Conservation (phyloP, 257 asterid genomes). For the Capsicum chinense region DNA sequence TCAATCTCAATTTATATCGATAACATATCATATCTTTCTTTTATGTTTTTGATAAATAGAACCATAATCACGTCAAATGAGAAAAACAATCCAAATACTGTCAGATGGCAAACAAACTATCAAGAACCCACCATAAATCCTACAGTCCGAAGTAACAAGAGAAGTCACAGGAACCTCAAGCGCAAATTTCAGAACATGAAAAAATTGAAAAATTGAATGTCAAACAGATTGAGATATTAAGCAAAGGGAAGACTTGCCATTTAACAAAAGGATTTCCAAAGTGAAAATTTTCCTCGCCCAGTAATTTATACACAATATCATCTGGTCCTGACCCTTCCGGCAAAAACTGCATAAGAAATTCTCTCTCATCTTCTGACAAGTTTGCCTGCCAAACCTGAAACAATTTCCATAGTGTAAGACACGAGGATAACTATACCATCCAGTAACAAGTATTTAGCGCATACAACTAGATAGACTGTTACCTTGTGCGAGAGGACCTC, state of each 20-base stretch:
- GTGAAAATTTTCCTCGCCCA: slow-evolving; percentile 75
- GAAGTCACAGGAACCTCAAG: slow-evolving; percentile 18
- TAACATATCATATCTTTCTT: slow-evolving; percentile 13
- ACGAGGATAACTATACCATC: slow-evolving; percentile 25
- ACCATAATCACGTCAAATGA: background rate
- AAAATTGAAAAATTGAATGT: background rate
- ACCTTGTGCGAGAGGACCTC: slow-evolving; percentile 79
- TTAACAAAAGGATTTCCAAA: slow-evolving; percentile 78
- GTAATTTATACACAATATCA: slow-evolving; percentile 59
- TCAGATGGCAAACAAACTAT: background rate
- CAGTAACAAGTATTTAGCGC: slow-evolving; percentile 22
- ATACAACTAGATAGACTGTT: slow-evolving; percentile 30
- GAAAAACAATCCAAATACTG: background rate
- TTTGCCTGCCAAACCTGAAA: slow-evolving; percentile 82
- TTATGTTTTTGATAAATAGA: background rate
- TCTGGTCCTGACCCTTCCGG: slow-evolving; percentile 70
- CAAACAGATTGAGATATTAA: slow-evolving; percentile 23
- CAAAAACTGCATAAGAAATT: slow-evolving; percentile 64
- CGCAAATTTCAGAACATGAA: background rate
- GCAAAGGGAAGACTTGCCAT: slow-evolving; percentile 64
- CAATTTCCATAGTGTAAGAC: slow-evolving; percentile 35
- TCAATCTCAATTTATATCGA: background rate
- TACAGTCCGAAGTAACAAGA: slow-evolving; percentile 10
- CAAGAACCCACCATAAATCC: background rate
- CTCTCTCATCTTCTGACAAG: slow-evolving; percentile 71